Evolutionary conservation across 2,329 filamentous ascomycete genomes (phyloP), one percentile per base, ranked within the genome.

Genomic region (Shiraia sp.): DNA sequence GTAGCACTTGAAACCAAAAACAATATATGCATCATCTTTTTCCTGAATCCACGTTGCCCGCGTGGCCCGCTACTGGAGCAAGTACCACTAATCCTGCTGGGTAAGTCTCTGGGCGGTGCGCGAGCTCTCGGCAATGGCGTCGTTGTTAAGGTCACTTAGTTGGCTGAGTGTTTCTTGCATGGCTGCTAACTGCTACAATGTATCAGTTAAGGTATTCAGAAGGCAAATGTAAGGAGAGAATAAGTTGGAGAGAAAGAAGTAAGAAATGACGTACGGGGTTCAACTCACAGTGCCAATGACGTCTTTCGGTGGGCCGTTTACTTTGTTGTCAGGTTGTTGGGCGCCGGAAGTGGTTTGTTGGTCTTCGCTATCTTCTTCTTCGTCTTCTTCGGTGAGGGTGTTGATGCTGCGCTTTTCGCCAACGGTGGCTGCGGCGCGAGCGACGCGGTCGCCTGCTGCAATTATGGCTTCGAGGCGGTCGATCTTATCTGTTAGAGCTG

Each of bases 111-210:
- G 51, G 2, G 64, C 65, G 1, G 65, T 65, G 23, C 59, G 45
- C 12, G 64, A 62, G 44, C 62, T 66, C 38, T 69, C 66, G 2
- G 47, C 49, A 35, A 69, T 63, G 1, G 55, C 58, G 6, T 66
- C 65, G 17, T 68, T 59, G 34, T 69, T 69, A 5, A 69, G 51
- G 16, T 67, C 64, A 19, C 45, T 56, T 6, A 69, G 61, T 41
- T 69, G 66, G 6, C 53, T 57, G 3, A 69, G 40, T 4, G 66
- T 64, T 45, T 63, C 59, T 44, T 67, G 62, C 66, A 69, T 69
- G 32, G 62, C 63, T 40, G 66, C 66, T 48, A 69, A 62, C 66
- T 69, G 66, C 64, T 68, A 59, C 55, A 47, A 49, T 47, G 48
- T 45, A 59, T 69, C 54, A 68, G 66, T 3, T 10, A 4, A 26